Conservation (phyloP, 2,329 filamentous ascomycete species). For the Cladophialophora yegresii region DNA sequence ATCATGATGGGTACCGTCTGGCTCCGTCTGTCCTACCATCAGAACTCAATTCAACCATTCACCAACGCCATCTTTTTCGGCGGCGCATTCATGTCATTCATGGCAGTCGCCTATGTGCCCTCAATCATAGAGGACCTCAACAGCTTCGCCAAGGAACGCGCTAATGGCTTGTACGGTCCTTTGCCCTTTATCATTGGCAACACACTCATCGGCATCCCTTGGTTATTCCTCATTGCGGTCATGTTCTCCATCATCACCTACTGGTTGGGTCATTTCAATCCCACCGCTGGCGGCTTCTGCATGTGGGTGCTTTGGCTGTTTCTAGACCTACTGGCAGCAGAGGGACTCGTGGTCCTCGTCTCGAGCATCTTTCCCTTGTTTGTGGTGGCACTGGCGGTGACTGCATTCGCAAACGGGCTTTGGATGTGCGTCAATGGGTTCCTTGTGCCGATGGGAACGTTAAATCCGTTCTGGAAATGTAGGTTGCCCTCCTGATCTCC, state of each 20-base stretch:
- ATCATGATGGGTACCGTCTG: conserved; percentile 66
- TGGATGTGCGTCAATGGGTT: conserved; percentile 90
- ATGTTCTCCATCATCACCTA: conserved; percentile 76
- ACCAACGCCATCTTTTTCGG: conserved; percentile 81
- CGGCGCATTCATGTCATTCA: conserved; percentile 75
- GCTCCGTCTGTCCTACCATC: conserved; percentile 68
- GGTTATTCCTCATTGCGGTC: conserved; percentile 74
- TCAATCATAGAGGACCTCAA: conserved; percentile 77
- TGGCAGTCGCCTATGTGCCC: conserved; percentile 83
- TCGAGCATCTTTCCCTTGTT: conserved; percentile 74
- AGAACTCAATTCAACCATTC: conserved; percentile 75
- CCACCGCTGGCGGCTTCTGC: conserved; percentile 67
- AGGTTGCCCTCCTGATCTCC: conserved; percentile 3
- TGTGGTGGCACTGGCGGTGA: conserved; percentile 74
- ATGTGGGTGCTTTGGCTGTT: conserved; percentile 82
- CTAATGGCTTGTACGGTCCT: conserved; percentile 78
- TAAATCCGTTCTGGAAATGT: conserved; percentile 77
- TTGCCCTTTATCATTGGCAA: conserved; percentile 74
- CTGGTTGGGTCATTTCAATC: conserved; percentile 76
- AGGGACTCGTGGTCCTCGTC: conserved; percentile 77
- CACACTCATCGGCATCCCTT: conserved; percentile 79
- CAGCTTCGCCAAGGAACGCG: conserved; percentile 73
- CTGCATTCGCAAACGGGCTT: conserved; percentile 82
- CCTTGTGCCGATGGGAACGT: conserved; percentile 68
- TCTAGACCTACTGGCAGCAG: conserved; percentile 77